phyloP scores from a whole-genome alignment of 116 monocot genomes.

The Dioscorea cayenensis region DNA sequence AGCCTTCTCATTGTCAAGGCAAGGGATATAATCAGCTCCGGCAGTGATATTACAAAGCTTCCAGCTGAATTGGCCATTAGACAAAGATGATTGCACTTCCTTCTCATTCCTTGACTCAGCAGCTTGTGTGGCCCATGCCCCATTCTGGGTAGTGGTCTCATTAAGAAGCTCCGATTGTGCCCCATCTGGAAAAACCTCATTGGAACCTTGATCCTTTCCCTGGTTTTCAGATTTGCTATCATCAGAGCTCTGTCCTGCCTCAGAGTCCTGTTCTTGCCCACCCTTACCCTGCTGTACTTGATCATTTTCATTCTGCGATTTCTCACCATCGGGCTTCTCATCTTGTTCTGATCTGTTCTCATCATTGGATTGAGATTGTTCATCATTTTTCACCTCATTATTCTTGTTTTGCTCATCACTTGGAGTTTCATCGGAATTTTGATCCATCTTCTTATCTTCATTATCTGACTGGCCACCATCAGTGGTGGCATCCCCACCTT shows the following conservation, averaged over 20 bases:
- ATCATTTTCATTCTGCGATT: slow-evolving; percentile 12
- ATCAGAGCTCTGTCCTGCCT: slow-evolving; percentile 11
- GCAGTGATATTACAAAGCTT: slow-evolving; percentile 49
- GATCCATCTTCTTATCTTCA: slow-evolving; percentile 4
- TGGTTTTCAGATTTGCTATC: slow-evolving; percentile 20
- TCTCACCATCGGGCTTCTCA: slow-evolving; percentile 5
- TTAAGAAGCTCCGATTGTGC: slow-evolving; percentile 76
- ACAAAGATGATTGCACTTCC: slow-evolving; percentile 39
- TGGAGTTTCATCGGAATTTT: not conserved
- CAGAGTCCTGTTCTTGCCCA: slow-evolving; percentile 25
- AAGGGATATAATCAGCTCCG: slow-evolving; percentile 60
- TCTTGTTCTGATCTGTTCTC: slow-evolving; percentile 13
- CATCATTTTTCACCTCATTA: slow-evolving; percentile 16
- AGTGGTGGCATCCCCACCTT: slow-evolving; percentile 6
- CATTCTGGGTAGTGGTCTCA: slow-evolving; percentile 63
- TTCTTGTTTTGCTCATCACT: slow-evolving; percentile 6
- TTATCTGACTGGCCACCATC: slow-evolving; percentile 7
- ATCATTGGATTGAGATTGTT: slow-evolving; percentile 13
- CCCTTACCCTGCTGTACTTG: slow-evolving; percentile 27
- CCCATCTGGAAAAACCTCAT: slow-evolving; percentile 49
- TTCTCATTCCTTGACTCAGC: slow-evolving; percentile 86
- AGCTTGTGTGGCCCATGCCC: slow-evolving; percentile 73
- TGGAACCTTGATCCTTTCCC: slow-evolving; percentile 17
- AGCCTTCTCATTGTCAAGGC: slow-evolving; percentile 51
- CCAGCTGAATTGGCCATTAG: slow-evolving; percentile 28